These are phyloP conservation scores for Trichomonascaceae sp. DNA, from an alignment of 1,139 yeast genomes.

Conservation along the genomic window DNA sequence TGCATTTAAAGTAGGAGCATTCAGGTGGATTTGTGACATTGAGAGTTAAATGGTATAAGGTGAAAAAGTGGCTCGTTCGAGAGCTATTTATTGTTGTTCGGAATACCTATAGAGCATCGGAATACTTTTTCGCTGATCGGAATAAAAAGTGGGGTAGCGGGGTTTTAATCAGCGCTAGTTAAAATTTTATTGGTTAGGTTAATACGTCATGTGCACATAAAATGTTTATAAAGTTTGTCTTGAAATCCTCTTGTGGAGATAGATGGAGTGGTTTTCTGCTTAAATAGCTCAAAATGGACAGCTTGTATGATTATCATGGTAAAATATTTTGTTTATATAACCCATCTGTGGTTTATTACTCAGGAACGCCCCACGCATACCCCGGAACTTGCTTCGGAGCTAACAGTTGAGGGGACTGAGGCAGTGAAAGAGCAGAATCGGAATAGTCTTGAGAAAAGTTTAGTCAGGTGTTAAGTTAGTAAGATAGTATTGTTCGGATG, in stretches of 20 bases:
- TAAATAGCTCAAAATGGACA: background rate
- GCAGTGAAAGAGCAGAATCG: background rate
- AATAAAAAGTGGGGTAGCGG: background rate
- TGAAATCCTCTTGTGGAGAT: background rate
- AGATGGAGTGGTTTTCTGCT: background rate
- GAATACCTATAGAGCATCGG: background rate
- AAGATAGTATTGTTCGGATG: no score
- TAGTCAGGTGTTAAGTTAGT: background rate
- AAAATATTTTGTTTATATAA: background rate
- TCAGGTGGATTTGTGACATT: background rate
- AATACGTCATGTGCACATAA: background rate
- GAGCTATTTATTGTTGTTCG: background rate
- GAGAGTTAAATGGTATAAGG: background rate
- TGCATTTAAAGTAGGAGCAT: conserved; percentile 1
- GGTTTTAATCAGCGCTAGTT: background rate
- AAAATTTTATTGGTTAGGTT: background rate
- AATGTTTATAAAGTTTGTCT: background rate
- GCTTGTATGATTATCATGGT: background rate
- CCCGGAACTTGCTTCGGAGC: background rate
- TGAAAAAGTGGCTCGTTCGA: background rate
- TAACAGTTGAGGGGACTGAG: background rate
- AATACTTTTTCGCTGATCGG: background rate
- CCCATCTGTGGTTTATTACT: background rate
- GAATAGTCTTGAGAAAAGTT: no score
- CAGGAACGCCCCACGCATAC: background rate